Conservation (phyloP, 2,329 filamentous ascomycete species). For the Hypoxylon sp. region DNA sequence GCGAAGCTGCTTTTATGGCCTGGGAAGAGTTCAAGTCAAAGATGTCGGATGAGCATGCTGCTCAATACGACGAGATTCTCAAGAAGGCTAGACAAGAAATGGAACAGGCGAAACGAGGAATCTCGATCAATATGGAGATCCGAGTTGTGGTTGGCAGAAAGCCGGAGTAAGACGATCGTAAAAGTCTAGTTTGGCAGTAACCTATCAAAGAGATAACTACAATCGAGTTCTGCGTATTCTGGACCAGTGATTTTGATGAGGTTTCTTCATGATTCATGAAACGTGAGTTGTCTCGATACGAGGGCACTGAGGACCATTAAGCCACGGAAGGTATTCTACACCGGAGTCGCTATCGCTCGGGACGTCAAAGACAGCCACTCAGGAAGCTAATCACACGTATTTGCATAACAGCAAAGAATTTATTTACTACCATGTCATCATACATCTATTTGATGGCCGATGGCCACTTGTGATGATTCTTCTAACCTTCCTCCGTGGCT, state of each 20-base stretch:
- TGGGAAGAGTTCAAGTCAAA: conserved; percentile 1
- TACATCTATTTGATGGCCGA: too few species aligned
- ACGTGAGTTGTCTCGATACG: neutral
- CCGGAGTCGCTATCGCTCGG: neutral
- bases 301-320: neutral
- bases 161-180: neutral
- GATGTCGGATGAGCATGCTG: neutral
- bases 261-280: neutral
- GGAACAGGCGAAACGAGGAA: neutral
- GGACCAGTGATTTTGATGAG: neutral
- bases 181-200: neutral
- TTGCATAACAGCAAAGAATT: too few species aligned
- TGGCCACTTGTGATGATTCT: too few species aligned
- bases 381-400: too few species aligned
- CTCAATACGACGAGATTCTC: neutral
- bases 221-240: neutral
- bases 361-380: neutral
- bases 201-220: neutral
- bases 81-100: neutral
- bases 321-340: neutral
- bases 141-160: neutral
- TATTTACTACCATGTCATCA: too few species aligned
- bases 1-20: neutral
- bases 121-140: conserved; percentile 1
- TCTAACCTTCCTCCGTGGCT: too few species aligned